Conservation (phyloP, 2,329 filamentous ascomycete species). For the Cladobotryum mycophilum region DNA sequence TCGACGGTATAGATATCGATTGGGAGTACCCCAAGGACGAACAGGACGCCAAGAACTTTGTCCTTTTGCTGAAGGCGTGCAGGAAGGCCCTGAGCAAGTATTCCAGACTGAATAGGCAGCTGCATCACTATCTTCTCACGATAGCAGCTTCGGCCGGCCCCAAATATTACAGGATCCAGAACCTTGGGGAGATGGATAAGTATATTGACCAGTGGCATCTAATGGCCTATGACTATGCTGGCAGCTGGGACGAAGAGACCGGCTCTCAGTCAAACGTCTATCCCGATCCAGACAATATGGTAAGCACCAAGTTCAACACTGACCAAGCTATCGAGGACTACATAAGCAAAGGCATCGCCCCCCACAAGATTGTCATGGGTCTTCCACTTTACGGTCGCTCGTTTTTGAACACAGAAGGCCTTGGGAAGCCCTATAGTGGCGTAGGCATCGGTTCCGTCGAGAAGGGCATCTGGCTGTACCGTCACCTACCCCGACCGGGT, state of each 20-base stretch:
- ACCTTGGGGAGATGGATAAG: constrained; percentile 48
- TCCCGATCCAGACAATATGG: constrained; percentile 41
- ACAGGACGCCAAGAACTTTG: constrained; percentile 34
- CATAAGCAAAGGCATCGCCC: constrained; percentile 47
- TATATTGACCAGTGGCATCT: constrained; percentile 55
- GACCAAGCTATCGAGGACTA: constrained; percentile 53
- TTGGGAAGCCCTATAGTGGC: constrained; percentile 57
- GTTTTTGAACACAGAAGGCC: constrained; percentile 61
- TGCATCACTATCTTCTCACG: constrained; percentile 45
- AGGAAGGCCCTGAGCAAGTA: constrained; percentile 39
- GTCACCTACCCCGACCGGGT: constrained; percentile 57
- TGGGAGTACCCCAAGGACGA: constrained; percentile 46
- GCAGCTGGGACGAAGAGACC: constrained; percentile 56
- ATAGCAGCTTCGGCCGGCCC: constrained; percentile 45
- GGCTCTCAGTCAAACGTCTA: constrained; percentile 69
- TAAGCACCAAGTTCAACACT: constrained; percentile 62
- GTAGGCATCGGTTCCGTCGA: constrained; percentile 54
- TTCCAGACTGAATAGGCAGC: constrained; percentile 31
- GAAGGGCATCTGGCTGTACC: constrained; percentile 66
- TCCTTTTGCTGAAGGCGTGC: constrained; percentile 37
- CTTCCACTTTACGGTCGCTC: constrained; percentile 76
- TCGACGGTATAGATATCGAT: constrained; percentile 52
- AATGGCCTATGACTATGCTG: constrained; percentile 68
- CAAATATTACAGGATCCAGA: constrained; percentile 42
- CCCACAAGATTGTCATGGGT: constrained; percentile 65